Base-by-base conservation (phyloP, 140 eudicot species). In the Ambrosia hybrid region DNA sequence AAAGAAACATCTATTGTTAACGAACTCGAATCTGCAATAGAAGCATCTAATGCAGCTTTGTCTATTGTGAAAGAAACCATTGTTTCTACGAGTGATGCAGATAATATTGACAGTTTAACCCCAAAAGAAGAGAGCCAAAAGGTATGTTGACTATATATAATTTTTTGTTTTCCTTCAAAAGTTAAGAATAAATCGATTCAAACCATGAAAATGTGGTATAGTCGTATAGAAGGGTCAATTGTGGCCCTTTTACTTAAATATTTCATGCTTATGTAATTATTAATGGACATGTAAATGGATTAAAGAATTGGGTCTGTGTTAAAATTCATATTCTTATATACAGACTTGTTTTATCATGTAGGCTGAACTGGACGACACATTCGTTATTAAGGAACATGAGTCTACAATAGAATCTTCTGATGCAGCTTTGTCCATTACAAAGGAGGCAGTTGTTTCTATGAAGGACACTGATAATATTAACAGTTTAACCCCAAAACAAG, bases 401-500 rank as follows among this genome's bases (percentile, higher is more conserved):
- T 76, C 76, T 75, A 85, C 97, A 55, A 83, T 80, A 59, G 88
- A 85, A 78, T 88, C 96, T 64, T 78, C 90, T 55, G 89, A 84
- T 71, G 96, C 80, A 72, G 93, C 93, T 61, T 51, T 80, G 66
- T 74, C 96, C 11, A 68, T 86, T 57, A 78, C 84, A 73, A 74
- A 85, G 68, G 96, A 85, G 75, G 85, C 84, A 2, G 80, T 86
- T 69, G 86, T 77, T 68, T 85, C 85, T 51, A 85, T 84, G 74
- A 87, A 87, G 83, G 89, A 92, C 72, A 74, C 84, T 4, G 88
- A 73, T 71, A 83, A 82, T 73, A 80, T 81, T 60, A 89, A 82
- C 61, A 73, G 85, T 67, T 65, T 81, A 53, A 77, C 86, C 58
- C 85, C 69, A 34, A 89, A 93, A 80, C 15, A 60, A 60, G 60